A percentile compares a stretch with the other conserved stretches of the same genome.
Evolutionary conservation across 2,329 filamentous ascomycete species (phyloP).

Genomic region (Venturia asperata): DNA sequence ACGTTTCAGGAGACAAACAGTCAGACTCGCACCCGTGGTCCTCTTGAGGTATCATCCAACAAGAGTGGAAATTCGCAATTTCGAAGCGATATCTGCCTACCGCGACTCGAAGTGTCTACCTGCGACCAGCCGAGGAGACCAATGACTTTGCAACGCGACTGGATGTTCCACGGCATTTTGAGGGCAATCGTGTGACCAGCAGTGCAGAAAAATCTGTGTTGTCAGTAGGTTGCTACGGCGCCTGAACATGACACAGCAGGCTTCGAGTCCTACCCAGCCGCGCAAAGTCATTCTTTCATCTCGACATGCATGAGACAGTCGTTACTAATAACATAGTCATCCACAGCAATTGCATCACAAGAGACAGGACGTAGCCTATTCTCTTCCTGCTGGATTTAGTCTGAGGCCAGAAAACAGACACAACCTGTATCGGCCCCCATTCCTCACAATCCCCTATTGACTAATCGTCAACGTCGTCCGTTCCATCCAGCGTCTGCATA

Average conservation of each 20-base stretch:
- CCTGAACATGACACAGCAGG: not conserved
- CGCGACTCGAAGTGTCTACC: not conserved
- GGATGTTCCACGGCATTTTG: not conserved
- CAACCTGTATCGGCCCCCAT: not conserved
- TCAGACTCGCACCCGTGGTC: not conserved
- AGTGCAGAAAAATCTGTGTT: not conserved
- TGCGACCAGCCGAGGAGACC: not conserved
- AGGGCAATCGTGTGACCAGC: no score
- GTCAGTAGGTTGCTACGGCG: not conserved
- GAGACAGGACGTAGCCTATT: not conserved
- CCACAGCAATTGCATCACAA: not conserved
- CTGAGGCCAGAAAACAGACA: not conserved
- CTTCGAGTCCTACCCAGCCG: not conserved
- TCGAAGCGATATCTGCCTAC: constrained; percentile 1
- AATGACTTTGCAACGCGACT: not conserved
- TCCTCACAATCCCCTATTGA: not conserved
- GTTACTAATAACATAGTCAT: not conserved
- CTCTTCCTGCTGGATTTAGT: not conserved
- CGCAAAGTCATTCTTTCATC: not conserved
- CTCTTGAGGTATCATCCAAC: not conserved
- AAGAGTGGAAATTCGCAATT: constrained; percentile 2
- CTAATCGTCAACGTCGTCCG: not conserved
- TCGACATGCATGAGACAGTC: not conserved
- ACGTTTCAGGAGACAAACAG: not conserved
- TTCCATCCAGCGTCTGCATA: not conserved